Conservation (phyloP, 805 yeast genomes). For the Candida suzukii region DNA sequence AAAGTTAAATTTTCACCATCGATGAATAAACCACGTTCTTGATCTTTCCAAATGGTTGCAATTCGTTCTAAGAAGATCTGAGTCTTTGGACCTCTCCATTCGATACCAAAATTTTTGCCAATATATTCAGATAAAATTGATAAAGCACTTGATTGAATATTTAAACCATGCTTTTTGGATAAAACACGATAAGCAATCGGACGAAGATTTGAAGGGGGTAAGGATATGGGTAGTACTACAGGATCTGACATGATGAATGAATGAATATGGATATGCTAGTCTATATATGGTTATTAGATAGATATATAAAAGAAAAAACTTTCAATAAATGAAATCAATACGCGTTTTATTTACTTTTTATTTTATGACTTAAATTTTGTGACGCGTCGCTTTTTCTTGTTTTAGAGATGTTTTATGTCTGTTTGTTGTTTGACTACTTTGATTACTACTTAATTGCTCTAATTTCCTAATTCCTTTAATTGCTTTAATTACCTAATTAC, state of each 20-base stretch:
- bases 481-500: no score
- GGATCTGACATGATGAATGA: conserved; percentile 20
- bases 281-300: no score
- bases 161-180: conserved; percentile 88
- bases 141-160: conserved; percentile 81
- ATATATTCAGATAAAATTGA: conserved; percentile 64
- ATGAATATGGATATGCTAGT: background rate
- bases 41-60: conserved; percentile 81
- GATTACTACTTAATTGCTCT: background rate
- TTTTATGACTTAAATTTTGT: no score
- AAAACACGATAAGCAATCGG: conserved; percentile 88
- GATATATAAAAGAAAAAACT: no score
- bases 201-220: conserved; percentile 76
- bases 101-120: conserved; percentile 72
- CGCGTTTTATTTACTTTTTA: no score
- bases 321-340: no score
- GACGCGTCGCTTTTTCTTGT: background rate
- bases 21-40: conserved; percentile 78
- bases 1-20: conserved; percentile 65
- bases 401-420: background rate
- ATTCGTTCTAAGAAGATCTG: conserved; percentile 67
- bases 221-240: conserved; percentile 61
- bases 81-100: conserved; percentile 70
- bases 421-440: background rate
- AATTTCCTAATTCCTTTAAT: no score